Evolutionary conservation across 345 rosid species (phyloP).

Genomic region (Angophora floribunda): DNA sequence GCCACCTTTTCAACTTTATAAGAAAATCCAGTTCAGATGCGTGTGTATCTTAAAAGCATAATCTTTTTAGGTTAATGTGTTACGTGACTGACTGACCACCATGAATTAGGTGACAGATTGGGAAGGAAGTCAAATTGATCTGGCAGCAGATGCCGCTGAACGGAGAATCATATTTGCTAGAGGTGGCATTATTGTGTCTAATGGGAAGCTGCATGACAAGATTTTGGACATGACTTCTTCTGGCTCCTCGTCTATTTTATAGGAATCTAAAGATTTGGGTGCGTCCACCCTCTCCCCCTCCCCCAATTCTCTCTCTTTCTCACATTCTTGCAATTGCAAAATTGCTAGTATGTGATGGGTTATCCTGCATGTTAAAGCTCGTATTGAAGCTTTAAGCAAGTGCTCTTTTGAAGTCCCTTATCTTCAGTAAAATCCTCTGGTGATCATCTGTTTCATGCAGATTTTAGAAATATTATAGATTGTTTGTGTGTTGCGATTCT

Average conservation of each 20-base stretch:
- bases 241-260: slow-evolving; percentile 2
- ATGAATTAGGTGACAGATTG: slow-evolving; percentile 60
- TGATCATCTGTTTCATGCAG: not conserved
- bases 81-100: not conserved
- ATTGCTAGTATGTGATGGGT: not conserved
- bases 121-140: slow-evolving; percentile 45
- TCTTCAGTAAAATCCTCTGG: not conserved
- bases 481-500: not conserved
- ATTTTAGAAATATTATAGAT: too few relatives aligned
- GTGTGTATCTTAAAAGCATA: not conserved
- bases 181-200: slow-evolving; percentile 60
- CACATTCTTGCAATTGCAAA: not conserved
- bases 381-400: not conserved
- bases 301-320: too few relatives aligned
- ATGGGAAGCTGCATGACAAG: slow-evolving; percentile 36
- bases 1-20: not conserved
- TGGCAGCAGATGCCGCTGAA: slow-evolving; percentile 50
- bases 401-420: not conserved
- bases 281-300: not conserved
- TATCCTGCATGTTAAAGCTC: not conserved
- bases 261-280: not conserved
- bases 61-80: not conserved
- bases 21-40: not conserved
- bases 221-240: slow-evolving; percentile 45
- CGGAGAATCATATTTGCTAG: slow-evolving; percentile 45